These are phyloP conservation scores for Fusarium sp. DNA, from an alignment of 2,329 filamentous ascomycete species.

Conservation along the genomic window DNA sequence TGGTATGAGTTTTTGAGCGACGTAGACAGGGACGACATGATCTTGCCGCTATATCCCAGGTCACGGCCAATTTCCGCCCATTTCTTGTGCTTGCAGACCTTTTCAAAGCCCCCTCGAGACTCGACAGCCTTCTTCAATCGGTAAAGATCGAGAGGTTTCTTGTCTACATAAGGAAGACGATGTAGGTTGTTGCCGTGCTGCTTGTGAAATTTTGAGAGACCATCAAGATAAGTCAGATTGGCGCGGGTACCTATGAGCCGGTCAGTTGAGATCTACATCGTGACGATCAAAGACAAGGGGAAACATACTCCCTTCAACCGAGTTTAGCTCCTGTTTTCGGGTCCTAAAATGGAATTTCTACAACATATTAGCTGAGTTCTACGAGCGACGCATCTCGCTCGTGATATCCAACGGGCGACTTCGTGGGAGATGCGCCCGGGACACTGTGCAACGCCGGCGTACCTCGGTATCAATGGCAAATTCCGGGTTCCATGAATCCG, in stretches of 20 bases:
- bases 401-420: neutral
- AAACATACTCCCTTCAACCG: conserved; percentile 91
- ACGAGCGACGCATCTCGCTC: conserved; percentile 11
- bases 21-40: conserved; percentile 98
- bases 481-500: conserved; percentile 92
- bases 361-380: conserved; percentile 25
- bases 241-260: conserved; percentile 83
- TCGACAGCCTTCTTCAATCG: conserved; percentile 98
- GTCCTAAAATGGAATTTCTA: conserved; percentile 98
- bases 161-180: conserved; percentile 96
- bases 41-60: conserved; percentile 97
- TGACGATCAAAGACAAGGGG: conserved; percentile 6
- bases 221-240: conserved; percentile 96
- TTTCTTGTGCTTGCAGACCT: conserved; percentile 97
- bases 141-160: conserved; percentile 95
- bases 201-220: conserved; percentile 95
- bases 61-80: conserved; percentile 99
- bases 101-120: conserved; percentile 92
- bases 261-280: conserved; percentile 52
- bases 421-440: conserved; percentile 18
- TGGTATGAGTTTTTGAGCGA: conserved; percentile 99
- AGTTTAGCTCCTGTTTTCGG: conserved; percentile 95
- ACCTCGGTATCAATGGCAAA: conserved; percentile 99
- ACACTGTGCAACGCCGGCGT: conserved; percentile 32
- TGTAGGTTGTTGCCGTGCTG: conserved; percentile 96